Evolutionary conservation across 2,329 filamentous ascomycete genomes (phyloP), one percentile per base, ranked within the genome.

Genomic region (Pyricularia sp.): DNA sequence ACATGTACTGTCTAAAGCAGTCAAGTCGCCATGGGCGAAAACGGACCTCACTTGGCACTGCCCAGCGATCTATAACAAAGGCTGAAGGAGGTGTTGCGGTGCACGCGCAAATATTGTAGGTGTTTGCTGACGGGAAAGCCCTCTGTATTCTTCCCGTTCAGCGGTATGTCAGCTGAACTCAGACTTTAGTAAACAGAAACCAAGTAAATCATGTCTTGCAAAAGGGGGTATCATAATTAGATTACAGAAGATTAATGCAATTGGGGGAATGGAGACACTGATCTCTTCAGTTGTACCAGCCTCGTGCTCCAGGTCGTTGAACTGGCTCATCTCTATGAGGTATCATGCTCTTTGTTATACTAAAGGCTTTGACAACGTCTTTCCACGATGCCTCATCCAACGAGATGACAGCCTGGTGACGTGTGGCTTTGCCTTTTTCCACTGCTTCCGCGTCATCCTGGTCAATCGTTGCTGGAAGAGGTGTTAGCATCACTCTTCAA

Each of bases 381-480:
- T 85, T 79, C 93, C 93, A 99, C 0, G 84, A 90, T 1, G 84
- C 81, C 79, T 92, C 94, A 70, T 97, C 92, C 67, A 99, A 84
- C 13, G 89, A 88, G 73, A 97, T 85, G 26, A 99, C 88, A 13
- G 93, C 90, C 76, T 99, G 94, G 68, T 94, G 88, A 70, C 89
- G 86, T 66, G 85, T 80, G 22, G 84, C 79, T 55, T 84, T 81
- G 7, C 65, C 78, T 70, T 74, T 74, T 24, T 76, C 73, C 19
- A 71, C 71, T 30, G 78, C 79, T 69, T 79, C 81, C 65, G 78
- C 78, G 62, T 82, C 71, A 70, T 81, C 68, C 74, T 81, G 71
- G 71, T 64, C 53, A 33, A 35, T 31, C 53, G 63, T 26, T 16
- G 31, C 53, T 64, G 53, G 9, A 31, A 26, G 3, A 40, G 31